Percentiles rank a stretch among this genome's conserved stretches.
Evolutionary conservation across 345 rosid species (phyloP).

Genomic region (Bruguiera parviflora): DNA sequence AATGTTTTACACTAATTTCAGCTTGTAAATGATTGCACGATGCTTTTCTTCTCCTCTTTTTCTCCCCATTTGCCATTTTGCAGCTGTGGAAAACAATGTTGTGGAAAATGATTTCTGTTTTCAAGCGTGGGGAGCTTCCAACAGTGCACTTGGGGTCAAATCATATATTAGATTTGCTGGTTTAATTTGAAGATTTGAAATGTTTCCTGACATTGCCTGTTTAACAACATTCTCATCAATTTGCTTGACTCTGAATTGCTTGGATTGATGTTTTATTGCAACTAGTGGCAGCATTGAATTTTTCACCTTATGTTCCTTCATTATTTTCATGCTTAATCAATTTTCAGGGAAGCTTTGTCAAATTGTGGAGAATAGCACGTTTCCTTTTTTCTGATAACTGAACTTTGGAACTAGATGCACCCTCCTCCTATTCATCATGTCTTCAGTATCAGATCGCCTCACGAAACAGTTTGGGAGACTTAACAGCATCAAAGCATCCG

Average conservation of each 20-base stretch:
- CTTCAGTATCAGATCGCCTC: conserved; percentile 19
- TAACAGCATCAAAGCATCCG: conserved; percentile 19
- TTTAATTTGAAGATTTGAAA: too few species aligned
- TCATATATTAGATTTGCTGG: too few species aligned
- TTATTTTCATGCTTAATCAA: neutral
- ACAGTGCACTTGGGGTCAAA: too few species aligned
- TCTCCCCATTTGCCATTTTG: neutral
- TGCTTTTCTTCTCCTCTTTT: neutral
- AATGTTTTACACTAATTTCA: neutral
- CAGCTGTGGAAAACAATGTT: too few species aligned
- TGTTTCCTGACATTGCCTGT: too few species aligned
- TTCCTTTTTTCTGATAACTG: conserved; percentile 1
- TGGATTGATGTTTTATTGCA: too few species aligned
- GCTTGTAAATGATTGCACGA: neutral
- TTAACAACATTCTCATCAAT: too few species aligned
- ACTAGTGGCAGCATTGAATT: neutral
- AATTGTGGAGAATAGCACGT: neutral
- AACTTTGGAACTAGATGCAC: conserved; percentile 18
- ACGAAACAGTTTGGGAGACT: conserved; percentile 18
- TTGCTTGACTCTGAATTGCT: too few species aligned
- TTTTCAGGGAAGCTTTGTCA: conserved; percentile 1
- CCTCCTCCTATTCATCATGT: conserved; percentile 17
- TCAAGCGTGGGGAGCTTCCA: too few species aligned
- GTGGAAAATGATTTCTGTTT: too few species aligned
- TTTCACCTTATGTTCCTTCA: neutral